phyloP scores from a whole-genome alignment of 805 yeast species.

The Schwanniomyces sp. region DNA sequence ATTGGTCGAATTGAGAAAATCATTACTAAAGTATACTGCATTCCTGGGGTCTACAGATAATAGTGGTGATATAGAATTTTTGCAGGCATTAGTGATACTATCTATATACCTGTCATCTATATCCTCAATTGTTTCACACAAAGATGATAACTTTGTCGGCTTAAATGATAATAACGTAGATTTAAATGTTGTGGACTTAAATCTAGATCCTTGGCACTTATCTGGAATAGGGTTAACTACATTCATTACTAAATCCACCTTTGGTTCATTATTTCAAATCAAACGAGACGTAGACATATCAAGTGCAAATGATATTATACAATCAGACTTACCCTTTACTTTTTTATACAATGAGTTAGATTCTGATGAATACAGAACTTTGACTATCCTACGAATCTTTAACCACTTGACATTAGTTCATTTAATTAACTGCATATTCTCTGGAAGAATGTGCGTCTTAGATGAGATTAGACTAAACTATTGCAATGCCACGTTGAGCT shows the following conservation, averaged over 20 bases:
- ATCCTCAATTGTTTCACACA: constrained; percentile 37
- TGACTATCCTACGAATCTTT: constrained; percentile 64
- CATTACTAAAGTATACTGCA: constrained; percentile 36
- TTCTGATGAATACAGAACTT: constrained; percentile 47
- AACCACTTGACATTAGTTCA: constrained; percentile 72
- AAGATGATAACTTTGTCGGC: constrained; percentile 3
- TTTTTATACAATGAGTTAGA: constrained; percentile 33
- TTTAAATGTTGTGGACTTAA: constrained; percentile 31
- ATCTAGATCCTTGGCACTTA: constrained; percentile 69
- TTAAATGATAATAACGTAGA: constrained; percentile 11
- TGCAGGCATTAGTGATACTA: constrained; percentile 66
- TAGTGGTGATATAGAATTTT: constrained; percentile 49
- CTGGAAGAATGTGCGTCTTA: constrained; percentile 63
- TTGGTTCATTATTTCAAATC: constrained; percentile 37
- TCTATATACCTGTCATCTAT: constrained; percentile 66
- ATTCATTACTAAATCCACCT: constrained; percentile 52
- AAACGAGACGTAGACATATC: neutral
- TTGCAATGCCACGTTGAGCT: constrained; percentile 56
- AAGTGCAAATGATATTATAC: neutral
- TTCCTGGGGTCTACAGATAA: constrained; percentile 13
- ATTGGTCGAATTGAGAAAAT: constrained; percentile 46
- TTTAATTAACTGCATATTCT: constrained; percentile 60
- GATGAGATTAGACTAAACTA: constrained; percentile 60
- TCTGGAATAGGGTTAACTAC: constrained; percentile 66
- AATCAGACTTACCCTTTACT: constrained; percentile 19